Evolutionary conservation across 2,329 filamentous ascomycete species (phyloP), one percentile per base, ranked within the genome.

Genomic region (Calycina herbarum): DNA sequence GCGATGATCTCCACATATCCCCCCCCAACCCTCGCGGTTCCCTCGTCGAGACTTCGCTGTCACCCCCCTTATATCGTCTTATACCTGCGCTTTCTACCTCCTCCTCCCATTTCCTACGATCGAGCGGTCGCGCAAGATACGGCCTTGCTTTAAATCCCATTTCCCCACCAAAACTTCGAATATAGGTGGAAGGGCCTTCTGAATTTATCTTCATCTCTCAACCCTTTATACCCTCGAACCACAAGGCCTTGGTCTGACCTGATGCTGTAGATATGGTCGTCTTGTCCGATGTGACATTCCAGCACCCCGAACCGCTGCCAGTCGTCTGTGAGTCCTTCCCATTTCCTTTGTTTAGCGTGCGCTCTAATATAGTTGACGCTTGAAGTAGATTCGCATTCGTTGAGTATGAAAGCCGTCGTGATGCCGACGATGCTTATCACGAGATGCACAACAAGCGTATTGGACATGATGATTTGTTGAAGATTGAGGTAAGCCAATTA

Each of bases 391-490:
- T 99, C 79, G 95, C 95, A 45, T 99, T 99, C 79, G 95, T 99
- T 71, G 95, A 99, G 82, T 99, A 99, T 80, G 95, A 99, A 83
- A 96, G 94, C 79, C 92, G 94, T 75, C 94, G 95, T 74, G 95
- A 99, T 84, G 94, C 95, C 70, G 95, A 99, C 79, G 95, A 99
- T 82, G 95, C 95, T 59, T 99, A 99, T 78, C 93, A 99, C 79
- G 95, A 99, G 82, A 99, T 99, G 95, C 95, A 99, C 78, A 98
- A 98, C 84, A 97, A 97, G 87, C 93, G 94, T 72, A 93, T 99
- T 73, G 94, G 93, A 59, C 90, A 68, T 54, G 95, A 99, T 77
- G 95, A 99, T 76, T 82, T 97, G 67, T 79, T 99, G 82, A 99
- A 99, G 83, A 98, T 99, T 72, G 95, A 99, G 87, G 95, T 97